Evolutionary conservation across 345 rosid genomes (phyloP), one percentile per base, ranked within the genome.

Genomic region (Rubroshorea leprosula): DNA sequence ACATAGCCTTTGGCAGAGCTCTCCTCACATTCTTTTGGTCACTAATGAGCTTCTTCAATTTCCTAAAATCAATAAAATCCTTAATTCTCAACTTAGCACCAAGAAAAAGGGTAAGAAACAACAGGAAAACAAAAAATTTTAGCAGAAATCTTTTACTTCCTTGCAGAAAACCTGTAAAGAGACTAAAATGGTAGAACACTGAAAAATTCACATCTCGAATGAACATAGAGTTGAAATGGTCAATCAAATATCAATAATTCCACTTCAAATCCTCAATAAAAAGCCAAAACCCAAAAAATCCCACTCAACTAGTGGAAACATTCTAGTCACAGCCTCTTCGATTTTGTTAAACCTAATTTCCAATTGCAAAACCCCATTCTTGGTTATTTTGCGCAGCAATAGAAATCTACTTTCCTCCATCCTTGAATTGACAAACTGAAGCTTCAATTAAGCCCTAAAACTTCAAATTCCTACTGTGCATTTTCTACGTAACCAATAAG

Each of bases 11-110:
- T 54, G 74, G 76, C 3, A 69, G 52, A 27, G 65, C 64, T 0
- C 53, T 71, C 68, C 55, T 68, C 67, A 63, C 41, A 19, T 55
- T 78, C 73, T 70, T 80, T 43, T 60, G 68, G 16, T 31, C 43
- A 66, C 76, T 61, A 54, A 68, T 64, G 46, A 78, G 64, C 74
- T 78, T 86, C 60, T 71, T 78, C 70, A 75, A 60, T 68, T 82
- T 84, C 71, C 98, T 92, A 67, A 71, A 45, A 1, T 4, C 6
- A 49, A 8, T 26, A 25, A 51, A 19, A 13, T 10, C 51, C 41
- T 14, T 26, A 14, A 13, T 49, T 44, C 14, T 49, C 23, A 47
- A 8, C 22, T 31, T 18, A 26, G 29, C 20, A 35, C 7, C 7
- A 35, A 35, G 41, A 4, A 35, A 35, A 13, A 35, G 12, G 12